Base-by-base conservation (phyloP, 768 basidiomycete species). In the Russula virescens region DNA sequence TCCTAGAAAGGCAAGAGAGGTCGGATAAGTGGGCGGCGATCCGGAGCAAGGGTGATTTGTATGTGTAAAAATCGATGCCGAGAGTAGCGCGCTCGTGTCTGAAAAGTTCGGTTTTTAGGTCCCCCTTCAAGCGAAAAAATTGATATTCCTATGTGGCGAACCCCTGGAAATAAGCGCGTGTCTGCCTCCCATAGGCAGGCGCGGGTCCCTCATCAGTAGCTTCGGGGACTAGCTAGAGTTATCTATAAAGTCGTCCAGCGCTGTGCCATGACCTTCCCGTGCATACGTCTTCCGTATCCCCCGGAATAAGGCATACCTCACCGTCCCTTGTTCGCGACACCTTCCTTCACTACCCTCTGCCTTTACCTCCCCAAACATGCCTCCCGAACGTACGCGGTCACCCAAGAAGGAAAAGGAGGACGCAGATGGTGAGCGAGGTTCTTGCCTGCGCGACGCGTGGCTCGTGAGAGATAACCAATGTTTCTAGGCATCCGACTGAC, bases 401-500 rank as follows among this genome's bases (percentile, higher is more conserved):
- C 55, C 52, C 7, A 68, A 68, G 61, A 68, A 59, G 49, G 67
- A 63, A 49, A 60, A 66, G 40, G 56, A 34, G 11, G 61, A 66
- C 1, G 46, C 31, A 26, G 46, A 66, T 55, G 55, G 65, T 61
- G 46, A 42, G 55, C 55, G 11, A 31, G 3, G 25, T 7, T 19
- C n/a, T 16, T 47, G 38, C 18, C 23, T 31, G n/a, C 13, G 16
- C n/a, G 6, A 7, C 10, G 8, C 25, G 23, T 45, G 7, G 25
- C 47, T 58, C 16, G 48, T 35, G 3, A 19, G 38, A 38, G 13
- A 4, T 3, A 11, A 11, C 21, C 34, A 34, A 16, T 23, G 16
- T 3, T 5, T 23, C 2, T 49, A 71, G 79, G 73, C 61, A 72
- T 74, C 61, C 78, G 78, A 55, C 73, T 81, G 52, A 77, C 76